Evolutionary conservation across 768 basidiomycete genomes (phyloP).

Genomic region (Lentinula sp.): DNA sequence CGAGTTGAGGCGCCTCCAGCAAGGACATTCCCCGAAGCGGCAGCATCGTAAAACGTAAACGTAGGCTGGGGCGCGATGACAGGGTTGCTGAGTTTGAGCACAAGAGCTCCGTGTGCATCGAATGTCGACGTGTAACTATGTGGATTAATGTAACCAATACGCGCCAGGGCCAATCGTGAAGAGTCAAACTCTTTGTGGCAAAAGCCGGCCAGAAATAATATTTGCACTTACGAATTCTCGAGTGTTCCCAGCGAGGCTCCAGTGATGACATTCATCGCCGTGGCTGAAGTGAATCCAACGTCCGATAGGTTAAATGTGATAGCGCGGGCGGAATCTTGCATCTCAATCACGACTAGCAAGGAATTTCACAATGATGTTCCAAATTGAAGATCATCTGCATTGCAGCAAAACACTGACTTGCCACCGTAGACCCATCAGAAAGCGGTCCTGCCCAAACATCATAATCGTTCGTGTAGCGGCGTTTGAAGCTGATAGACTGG

Average conservation of each 20-base stretch:
- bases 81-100: slow-evolving; percentile 12
- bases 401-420: slow-evolving; percentile 19
- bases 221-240: slow-evolving; percentile 24
- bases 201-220: background rate
- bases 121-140: slow-evolving; percentile 24
- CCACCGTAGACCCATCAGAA: slow-evolving; percentile 40
- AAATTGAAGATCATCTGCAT: too few relatives aligned
- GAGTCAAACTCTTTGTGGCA: background rate
- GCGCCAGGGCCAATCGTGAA: background rate
- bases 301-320: slow-evolving; percentile 36
- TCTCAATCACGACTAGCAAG: slow-evolving; percentile 38
- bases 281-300: slow-evolving; percentile 34
- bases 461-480: slow-evolving; percentile 42
- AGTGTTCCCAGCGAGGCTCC: slow-evolving; percentile 30
- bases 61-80: slow-evolving; percentile 5
- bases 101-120: slow-evolving; percentile 14
- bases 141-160: background rate
- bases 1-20: slow-evolving; percentile 14
- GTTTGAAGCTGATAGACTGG: slow-evolving; percentile 36
- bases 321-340: slow-evolving; percentile 30
- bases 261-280: slow-evolving; percentile 32
- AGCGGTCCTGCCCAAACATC: slow-evolving; percentile 46
- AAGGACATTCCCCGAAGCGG: slow-evolving; percentile 9
- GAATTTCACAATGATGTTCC: too few relatives aligned
- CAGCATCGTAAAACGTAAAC: slow-evolving; percentile 14